Conservation (phyloP, 371 early-diverging fungal genomes). For the Circinella minor region DNA sequence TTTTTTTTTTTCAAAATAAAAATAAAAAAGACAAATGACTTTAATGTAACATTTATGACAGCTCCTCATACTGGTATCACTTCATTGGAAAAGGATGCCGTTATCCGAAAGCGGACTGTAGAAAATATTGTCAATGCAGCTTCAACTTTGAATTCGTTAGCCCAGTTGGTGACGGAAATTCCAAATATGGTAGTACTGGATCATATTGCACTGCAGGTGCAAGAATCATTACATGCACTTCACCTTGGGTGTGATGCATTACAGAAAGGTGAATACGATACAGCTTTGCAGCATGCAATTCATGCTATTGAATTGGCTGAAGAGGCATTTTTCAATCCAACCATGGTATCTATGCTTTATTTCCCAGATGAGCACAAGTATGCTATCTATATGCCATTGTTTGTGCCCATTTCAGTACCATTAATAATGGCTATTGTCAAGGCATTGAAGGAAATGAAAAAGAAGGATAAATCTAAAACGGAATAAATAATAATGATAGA, state of each 20-base stretch:
- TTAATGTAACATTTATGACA: conserved; percentile 16
- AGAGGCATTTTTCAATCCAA: conserved; percentile 94
- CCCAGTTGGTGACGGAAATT: conserved; percentile 76
- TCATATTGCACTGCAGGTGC: conserved; percentile 72
- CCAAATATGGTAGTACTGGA: conserved; percentile 93
- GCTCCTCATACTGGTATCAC: conserved; percentile 43
- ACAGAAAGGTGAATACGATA: conserved; percentile 31
- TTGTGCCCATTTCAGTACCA: conserved; percentile 89
- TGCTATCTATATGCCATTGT: conserved; percentile 97
- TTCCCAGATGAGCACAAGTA: conserved; percentile 97
- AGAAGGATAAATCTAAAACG: conserved; percentile 9
- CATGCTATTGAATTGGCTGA: conserved; percentile 76
- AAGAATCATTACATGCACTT: conserved; percentile 38
- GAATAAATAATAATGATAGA: neutral
- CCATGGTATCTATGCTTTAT: conserved; percentile 95
- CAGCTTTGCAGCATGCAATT: conserved; percentile 61
- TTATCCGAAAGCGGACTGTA: conserved; percentile 67
- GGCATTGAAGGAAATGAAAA: conserved; percentile 42
- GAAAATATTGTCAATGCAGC: conserved; percentile 76
- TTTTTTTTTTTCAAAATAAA: neutral
- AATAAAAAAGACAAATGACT: conserved; percentile 13
- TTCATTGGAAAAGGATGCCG: conserved; percentile 76
- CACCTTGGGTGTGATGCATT: conserved; percentile 30
- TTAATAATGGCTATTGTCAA: conserved; percentile 63
- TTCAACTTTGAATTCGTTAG: conserved; percentile 78